Evolutionary conservation across 1,284 basidiomycete genomes (phyloP), one percentile per base, ranked within the genome.

Genomic region (Heterobasidion irregulare): DNA sequence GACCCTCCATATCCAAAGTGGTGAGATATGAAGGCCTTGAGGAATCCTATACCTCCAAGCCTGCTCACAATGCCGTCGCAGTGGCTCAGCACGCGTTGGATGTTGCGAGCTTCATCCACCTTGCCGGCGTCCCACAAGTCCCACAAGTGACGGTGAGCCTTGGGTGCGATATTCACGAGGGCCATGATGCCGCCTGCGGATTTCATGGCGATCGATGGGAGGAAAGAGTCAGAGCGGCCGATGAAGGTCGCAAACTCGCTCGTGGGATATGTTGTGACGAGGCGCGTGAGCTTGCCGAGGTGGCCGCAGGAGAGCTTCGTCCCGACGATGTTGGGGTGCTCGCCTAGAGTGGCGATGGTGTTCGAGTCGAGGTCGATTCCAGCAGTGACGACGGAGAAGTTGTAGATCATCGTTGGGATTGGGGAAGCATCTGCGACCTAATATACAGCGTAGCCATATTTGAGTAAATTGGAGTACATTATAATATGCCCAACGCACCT

Each of bases 341-440:
- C 69, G 4, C 88, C 83, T 36, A 95, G 77, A 19, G 78, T 75
- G 54, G 77, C 76, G 62, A 97, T 80, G 53, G 82, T 79, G 68
- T 95, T 92, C 0, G 89, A 92, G 68, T 91, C 86, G 55, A 96
- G 82, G 67, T 97, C 91, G 61, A 92, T 81, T 9, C 93, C 92
- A 0, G 90, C 84, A 0, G 91, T 89, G 10, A 87, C 85, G 32
- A 72, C 70, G 48, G 94, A 90, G 74, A 93, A 95, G 72, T 95
- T 95, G 78, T 96, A 96, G 52, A 95, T 78, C 85, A 96, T 86
- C 47, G 87, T 83, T 0, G 92, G 93, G 50, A 96, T 78, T 0
- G 90, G 89, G 1, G 86, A 91, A 2, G 77, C 79, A 64, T 91
- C 88, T 32, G 92, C 89, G 13, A 94, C 89, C 79, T 91, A 64